phyloP scores from a whole-genome alignment of 1,284 basidiomycete genomes.

The Sporisorium graminicola region DNA sequence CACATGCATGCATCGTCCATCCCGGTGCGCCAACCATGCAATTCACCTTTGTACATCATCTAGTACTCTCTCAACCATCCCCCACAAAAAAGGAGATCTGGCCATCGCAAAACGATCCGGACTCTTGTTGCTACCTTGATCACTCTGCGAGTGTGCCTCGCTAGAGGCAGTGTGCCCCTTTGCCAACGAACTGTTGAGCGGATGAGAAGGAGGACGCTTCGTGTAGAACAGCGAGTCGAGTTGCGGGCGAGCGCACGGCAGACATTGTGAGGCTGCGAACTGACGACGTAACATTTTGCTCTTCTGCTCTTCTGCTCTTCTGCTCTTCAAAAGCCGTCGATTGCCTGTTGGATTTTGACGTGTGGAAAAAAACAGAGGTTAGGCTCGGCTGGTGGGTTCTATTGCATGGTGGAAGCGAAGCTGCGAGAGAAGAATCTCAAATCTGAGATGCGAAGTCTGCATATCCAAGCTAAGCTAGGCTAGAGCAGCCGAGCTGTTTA shows the following conservation, averaged over 20 bases:
- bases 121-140: slow-evolving; percentile 34
- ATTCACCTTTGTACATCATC: slow-evolving; percentile 41
- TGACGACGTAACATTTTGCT: no score
- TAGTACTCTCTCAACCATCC: slow-evolving; percentile 22
- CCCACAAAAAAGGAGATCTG: slow-evolving; percentile 31
- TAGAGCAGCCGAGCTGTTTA: slow-evolving; percentile 15
- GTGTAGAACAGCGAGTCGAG: no score
- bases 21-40: slow-evolving; percentile 27
- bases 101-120: slow-evolving; percentile 35
- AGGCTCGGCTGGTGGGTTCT: neutral
- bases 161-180: neutral
- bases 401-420: no score
- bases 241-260: no score
- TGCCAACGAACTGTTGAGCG: neutral
- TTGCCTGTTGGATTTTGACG: no score
- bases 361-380: no score
- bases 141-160: neutral
- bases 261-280: neutral
- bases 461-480: no score
- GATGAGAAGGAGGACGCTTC: no score
- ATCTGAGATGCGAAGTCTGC: slow-evolving; percentile 15
- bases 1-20: slow-evolving; percentile 25
- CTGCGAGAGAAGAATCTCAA: slow-evolving; percentile 32
- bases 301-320: no score
- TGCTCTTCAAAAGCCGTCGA: no score